Evolutionary conservation across 2,329 filamentous ascomycete species (phyloP).

Genomic region (Calonectria pseudoturangicola): DNA sequence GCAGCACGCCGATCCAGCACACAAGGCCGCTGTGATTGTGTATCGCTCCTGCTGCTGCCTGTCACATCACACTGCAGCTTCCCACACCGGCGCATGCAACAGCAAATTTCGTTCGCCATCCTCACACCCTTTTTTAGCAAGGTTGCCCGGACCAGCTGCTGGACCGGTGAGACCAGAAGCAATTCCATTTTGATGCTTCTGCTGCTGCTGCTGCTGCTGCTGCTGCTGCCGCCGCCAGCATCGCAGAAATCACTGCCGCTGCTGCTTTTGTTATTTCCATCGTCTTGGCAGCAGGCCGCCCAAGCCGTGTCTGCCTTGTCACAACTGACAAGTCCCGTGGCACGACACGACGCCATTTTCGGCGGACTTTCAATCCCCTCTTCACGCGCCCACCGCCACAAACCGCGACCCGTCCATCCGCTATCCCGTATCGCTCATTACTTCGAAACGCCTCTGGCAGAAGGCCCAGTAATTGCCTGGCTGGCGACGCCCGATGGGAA

Average conservation of each 20-base stretch:
- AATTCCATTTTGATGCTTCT: background rate
- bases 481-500: no score
- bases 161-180: constrained; percentile 13
- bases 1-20: constrained; percentile 22
- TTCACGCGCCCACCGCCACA: background rate
- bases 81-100: constrained; percentile 10
- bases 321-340: background rate
- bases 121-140: background rate
- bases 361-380: background rate
- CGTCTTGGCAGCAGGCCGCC: background rate
- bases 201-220: background rate
- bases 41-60: background rate
- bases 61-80: constrained; percentile 19
- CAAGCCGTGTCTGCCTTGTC: background rate
- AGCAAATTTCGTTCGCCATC: background rate
- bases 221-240: background rate
- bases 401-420: background rate
- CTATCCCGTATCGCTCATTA: constrained; percentile 17
- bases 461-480: background rate
- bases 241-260: background rate
- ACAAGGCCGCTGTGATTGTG: background rate
- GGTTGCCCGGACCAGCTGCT: constrained; percentile 1
- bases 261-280: background rate
- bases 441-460: constrained; percentile 12
- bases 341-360: background rate